Percentiles rank a stretch among this genome's conserved stretches.
These are phyloP conservation scores for Clonostachys byssicola DNA, from an alignment of 2,329 filamentous ascomycete genomes.

Conservation along the genomic window DNA sequence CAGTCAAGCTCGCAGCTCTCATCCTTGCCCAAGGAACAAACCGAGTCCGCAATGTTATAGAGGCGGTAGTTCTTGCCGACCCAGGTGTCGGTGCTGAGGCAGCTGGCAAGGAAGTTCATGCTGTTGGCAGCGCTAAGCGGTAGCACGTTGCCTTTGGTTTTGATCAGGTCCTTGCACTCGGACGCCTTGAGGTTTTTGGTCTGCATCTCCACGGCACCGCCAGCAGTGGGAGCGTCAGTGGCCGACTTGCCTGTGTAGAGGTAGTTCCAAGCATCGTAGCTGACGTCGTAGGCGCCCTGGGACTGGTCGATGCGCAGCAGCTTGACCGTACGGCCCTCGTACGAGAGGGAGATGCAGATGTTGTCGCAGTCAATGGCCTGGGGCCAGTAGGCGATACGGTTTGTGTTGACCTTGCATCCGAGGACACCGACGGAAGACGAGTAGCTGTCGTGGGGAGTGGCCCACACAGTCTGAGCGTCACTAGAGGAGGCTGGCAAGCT, in stretches of 20 bases:
- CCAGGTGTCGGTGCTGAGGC: slow-evolving; percentile 30
- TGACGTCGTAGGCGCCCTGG: slow-evolving; percentile 52
- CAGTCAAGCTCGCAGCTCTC: slow-evolving; percentile 40
- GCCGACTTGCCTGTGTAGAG: slow-evolving; percentile 45
- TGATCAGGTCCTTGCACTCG: slow-evolving; percentile 43
- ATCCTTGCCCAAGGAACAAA: slow-evolving; percentile 39
- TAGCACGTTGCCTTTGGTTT: slow-evolving; percentile 30
- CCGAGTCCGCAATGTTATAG: slow-evolving; percentile 45
- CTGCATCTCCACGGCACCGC: slow-evolving; percentile 43
- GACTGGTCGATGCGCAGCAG: slow-evolving; percentile 58
- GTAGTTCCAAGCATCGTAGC: slow-evolving; percentile 60
- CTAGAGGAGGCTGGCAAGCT: too few relatives aligned
- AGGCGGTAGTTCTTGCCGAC: slow-evolving; percentile 41
- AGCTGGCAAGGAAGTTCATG: slow-evolving; percentile 47
- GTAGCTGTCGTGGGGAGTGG: slow-evolving; percentile 53
- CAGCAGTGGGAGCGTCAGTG: slow-evolving; percentile 34
- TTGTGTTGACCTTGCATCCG: slow-evolving; percentile 57
- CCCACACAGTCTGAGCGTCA: slow-evolving; percentile 16
- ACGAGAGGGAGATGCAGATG: slow-evolving; percentile 49
- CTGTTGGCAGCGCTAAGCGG: slow-evolving; percentile 43
- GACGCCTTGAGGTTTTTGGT: slow-evolving; percentile 36
- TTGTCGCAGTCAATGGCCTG: slow-evolving; percentile 47
- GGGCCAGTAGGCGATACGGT: slow-evolving; percentile 60
- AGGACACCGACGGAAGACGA: slow-evolving; percentile 54
- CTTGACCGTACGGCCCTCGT: slow-evolving; percentile 44